These are phyloP conservation scores for Ustilago cynodontis DNA, from an alignment of 1,284 basidiomycete species.

Conservation along the genomic window DNA sequence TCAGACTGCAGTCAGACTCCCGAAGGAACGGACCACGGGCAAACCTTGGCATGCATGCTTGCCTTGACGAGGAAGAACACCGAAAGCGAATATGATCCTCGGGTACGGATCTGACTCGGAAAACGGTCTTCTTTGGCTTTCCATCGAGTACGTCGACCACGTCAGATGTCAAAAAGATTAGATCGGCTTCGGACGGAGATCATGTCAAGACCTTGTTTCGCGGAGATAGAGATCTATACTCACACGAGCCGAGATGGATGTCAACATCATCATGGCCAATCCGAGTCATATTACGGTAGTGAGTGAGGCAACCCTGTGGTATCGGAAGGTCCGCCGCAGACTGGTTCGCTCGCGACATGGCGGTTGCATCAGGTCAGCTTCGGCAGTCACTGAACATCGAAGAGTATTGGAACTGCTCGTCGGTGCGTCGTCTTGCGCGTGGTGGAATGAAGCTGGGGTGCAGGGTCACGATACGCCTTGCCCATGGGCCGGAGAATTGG, in stretches of 20 bases:
- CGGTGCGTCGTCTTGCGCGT: conserved; percentile 16
- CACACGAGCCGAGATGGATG: too few species aligned
- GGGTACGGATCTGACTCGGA: neutral
- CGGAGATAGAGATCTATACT: neutral
- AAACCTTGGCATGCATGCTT: neutral
- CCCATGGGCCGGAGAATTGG: conserved; percentile 18
- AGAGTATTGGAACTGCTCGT: too few species aligned
- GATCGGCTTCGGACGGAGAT: neutral
- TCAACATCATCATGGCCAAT: too few species aligned
- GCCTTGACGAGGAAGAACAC: neutral
- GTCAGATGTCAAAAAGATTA: neutral
- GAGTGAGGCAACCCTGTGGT: too few species aligned
- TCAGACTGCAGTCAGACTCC: too few species aligned
- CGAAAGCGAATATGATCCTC: neutral
- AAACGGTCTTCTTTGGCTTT: neutral
- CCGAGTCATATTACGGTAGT: neutral
- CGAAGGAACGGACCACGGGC: too few species aligned
- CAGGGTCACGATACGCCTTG: conserved; percentile 12
- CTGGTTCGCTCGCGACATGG: neutral
- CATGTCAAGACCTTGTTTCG: neutral
- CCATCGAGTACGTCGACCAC: neutral
- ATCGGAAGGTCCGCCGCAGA: too few species aligned
- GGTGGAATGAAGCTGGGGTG: neutral
- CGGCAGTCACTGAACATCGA: neutral
- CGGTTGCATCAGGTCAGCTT: neutral